Conservation (phyloP, 1,139 yeast genomes). For the Sugiyamaella sp. region DNA sequence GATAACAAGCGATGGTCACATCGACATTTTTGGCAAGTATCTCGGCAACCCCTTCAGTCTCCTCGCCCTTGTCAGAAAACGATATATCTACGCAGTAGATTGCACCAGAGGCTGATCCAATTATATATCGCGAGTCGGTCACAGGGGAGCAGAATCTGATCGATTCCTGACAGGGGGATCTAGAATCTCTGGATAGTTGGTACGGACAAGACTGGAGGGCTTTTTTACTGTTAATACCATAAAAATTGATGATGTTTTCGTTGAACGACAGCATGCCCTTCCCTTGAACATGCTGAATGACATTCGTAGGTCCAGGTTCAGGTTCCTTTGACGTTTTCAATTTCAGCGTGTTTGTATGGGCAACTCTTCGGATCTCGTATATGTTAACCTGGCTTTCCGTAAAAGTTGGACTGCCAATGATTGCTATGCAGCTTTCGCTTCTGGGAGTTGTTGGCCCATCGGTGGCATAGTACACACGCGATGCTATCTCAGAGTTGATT, state of each 20-base stretch:
- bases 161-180: not conserved
- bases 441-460: not conserved
- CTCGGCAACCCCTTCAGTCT: not conserved
- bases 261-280: constrained; percentile 8
- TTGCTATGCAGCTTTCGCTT: not conserved
- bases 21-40: not conserved
- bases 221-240: not conserved
- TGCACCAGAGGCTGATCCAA: constrained; percentile 9
- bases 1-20: not conserved
- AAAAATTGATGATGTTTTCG: constrained; percentile 4
- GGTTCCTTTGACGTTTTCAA: not conserved
- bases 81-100: not conserved
- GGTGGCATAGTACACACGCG: not conserved
- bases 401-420: not conserved
- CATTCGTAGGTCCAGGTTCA: not conserved
- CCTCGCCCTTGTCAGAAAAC: not conserved
- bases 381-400: not conserved
- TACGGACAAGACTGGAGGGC: not conserved
- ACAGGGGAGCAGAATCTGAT: constrained; percentile 5
- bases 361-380: not conserved
- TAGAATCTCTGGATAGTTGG: not conserved
- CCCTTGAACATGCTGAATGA: not conserved
- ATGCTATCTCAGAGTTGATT: not conserved
- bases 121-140: not conserved
- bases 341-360: constrained; percentile 1